These are phyloP conservation scores for Fragilariopsis cylindrus DNA, from an alignment of 108 stramenopile genomes.

Conservation along the genomic window DNA sequence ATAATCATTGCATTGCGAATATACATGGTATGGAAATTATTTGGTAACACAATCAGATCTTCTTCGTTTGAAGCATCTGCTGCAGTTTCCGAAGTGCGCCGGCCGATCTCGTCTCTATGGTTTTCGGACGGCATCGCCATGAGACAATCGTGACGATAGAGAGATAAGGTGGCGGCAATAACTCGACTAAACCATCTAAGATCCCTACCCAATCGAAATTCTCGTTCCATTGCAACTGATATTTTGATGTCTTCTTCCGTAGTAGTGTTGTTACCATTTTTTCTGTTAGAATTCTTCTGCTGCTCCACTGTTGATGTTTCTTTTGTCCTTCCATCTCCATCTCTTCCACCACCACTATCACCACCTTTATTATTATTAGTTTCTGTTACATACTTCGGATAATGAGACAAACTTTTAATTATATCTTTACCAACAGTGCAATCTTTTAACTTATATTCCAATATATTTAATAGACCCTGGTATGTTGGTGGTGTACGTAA, in stretches of 20 bases:
- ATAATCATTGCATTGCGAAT: conserved; percentile 58
- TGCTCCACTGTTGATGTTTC: not conserved
- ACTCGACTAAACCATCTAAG: conserved; percentile 83
- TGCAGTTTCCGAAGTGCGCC: not conserved
- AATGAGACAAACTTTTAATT: conserved; percentile 2
- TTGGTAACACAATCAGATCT: conserved; percentile 20
- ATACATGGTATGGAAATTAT: conserved; percentile 33
- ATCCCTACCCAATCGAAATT: conserved; percentile 57
- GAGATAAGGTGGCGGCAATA: conserved; percentile 51
- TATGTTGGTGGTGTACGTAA: conserved; percentile 50
- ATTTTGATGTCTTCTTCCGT: conserved; percentile 11
- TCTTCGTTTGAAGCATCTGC: not conserved
- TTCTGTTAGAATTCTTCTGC: not conserved
- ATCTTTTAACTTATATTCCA: conserved; percentile 49
- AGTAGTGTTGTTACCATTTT: not conserved
- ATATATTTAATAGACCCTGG: conserved; percentile 43
- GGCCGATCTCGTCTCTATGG: not conserved
- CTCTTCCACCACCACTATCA: no score
- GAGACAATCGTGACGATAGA: conserved; percentile 41
- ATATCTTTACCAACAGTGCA: conserved; percentile 6
- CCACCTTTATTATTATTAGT: not conserved
- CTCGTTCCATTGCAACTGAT: conserved; percentile 47
- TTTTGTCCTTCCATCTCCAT: not conserved
- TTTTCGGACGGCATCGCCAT: not conserved
- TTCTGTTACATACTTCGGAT: not conserved